Evolutionary conservation across 2,329 filamentous ascomycete genomes (phyloP).

Genomic region (Periconia macrospinosa): DNA sequence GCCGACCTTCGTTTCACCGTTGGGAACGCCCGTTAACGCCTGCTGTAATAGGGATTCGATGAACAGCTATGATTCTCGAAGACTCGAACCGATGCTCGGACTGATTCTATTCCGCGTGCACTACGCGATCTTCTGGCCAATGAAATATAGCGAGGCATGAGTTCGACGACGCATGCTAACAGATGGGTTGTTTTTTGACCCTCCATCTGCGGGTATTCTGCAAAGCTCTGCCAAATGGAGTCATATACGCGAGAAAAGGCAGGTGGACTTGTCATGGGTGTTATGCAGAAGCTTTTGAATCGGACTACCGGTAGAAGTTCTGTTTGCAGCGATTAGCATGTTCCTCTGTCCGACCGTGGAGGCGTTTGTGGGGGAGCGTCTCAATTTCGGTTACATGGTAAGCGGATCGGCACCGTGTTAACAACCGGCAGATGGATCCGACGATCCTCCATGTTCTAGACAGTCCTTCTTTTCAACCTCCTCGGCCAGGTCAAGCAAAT

Average conservation of each 20-base stretch:
- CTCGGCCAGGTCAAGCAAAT: too few species aligned
- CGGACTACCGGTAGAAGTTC: neutral
- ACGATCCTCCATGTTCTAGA: neutral
- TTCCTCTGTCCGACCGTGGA: neutral
- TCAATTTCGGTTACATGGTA: neutral
- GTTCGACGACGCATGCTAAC: neutral
- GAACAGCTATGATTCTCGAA: neutral
- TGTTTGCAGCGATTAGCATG: neutral
- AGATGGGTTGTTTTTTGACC: too few species aligned
- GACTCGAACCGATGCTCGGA: neutral
- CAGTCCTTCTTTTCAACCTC: neutral
- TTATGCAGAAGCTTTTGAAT: neutral
- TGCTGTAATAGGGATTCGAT: neutral
- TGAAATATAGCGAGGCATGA: neutral
- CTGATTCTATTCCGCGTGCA: neutral
- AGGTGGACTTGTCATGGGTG: neutral
- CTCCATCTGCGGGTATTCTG: neutral
- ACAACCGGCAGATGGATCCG: neutral
- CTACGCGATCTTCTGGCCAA: neutral
- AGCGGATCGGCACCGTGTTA: neutral
- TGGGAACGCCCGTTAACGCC: neutral
- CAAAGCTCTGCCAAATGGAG: neutral
- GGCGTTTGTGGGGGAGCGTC: neutral
- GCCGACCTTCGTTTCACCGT: neutral
- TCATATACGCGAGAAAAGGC: neutral